phyloP scores from a whole-genome alignment of 768 basidiomycete species.

The Macrolepiota fuliginosa region DNA sequence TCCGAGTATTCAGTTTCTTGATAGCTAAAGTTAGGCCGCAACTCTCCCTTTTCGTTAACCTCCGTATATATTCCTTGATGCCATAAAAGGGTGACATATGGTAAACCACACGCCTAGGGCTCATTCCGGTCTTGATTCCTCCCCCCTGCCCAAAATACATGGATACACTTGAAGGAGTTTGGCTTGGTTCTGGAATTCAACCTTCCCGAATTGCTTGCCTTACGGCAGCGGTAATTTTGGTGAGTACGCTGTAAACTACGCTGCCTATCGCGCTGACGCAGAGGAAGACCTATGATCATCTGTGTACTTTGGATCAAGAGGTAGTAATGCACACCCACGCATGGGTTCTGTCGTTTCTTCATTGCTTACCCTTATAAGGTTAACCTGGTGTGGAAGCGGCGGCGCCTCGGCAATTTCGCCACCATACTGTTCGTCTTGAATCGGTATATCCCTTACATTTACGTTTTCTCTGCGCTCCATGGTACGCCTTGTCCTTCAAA shows the following conservation, averaged over 20 bases:
- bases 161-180: neutral
- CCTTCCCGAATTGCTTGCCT: neutral
- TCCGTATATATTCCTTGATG: too few species aligned
- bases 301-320: neutral
- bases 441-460: neutral
- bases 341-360: neutral
- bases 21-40: too few species aligned
- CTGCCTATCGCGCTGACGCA: neutral
- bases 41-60: too few species aligned
- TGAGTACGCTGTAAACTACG: neutral
- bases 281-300: neutral
- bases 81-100: too few species aligned
- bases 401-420: slow-evolving; percentile 1
- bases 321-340: neutral
- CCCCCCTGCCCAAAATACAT: neutral
- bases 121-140: too few species aligned
- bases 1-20: too few species aligned
- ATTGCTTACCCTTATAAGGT: slow-evolving; percentile 23
- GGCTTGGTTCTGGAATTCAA: neutral
- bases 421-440: neutral
- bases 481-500: neutral
- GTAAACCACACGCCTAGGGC: too few species aligned
- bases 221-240: neutral
- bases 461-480: neutral
- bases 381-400: slow-evolving; percentile 5